Evolutionary conservation across 306 rosid genomes (phyloP), one percentile per base, ranked within the genome.

Genomic region (Glycine latifolia): DNA sequence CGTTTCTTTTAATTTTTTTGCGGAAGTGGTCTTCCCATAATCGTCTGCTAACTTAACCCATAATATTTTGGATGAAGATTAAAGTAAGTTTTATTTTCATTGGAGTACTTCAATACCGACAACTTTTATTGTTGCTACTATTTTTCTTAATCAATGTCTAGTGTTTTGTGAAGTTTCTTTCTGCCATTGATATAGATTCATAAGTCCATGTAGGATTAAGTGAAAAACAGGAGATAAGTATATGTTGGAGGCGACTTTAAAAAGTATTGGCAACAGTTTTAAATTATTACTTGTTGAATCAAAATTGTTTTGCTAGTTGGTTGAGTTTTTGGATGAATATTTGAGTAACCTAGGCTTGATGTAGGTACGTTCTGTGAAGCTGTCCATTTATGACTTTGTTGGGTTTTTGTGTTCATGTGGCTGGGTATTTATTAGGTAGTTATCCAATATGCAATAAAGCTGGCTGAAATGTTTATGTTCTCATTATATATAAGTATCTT

Each of bases 161-260:
- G 14, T 65, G 49, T 62, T 78, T 14, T 15, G 50, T 33, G 70
- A 72, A 48, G 14, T 48, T 3, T 66, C 2, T 56, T 17, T 35
- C 75, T 50, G 52, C 59, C 31, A 70, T 74, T 84, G 44, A 80
- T 71, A 58, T 15, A 49, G 11, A 73, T 86, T 39, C 47, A 72
- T 88, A 94, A 94, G 89, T 89, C 35, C 97, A 90, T 81, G 79
- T 80, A 83, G 92, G 83, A 47, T 63, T 94, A 79, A 71, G 67
- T 70, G 92, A 88, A 68, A 86, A 88, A 50, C 91, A 85, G 73
- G 88, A 90, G 89, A 82, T 77, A 59, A 82, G 85, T 50, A 77
- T 91, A 7, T 77, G 67, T 77, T 50, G 8, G 78, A 50, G 73
- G 48, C 49, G 58, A 26, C 46, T 61, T 52, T 4, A 33, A 33